Base-by-base conservation (phyloP, 2,329 filamentous ascomycete species). In the Pseudodiploospora longispora region DNA sequence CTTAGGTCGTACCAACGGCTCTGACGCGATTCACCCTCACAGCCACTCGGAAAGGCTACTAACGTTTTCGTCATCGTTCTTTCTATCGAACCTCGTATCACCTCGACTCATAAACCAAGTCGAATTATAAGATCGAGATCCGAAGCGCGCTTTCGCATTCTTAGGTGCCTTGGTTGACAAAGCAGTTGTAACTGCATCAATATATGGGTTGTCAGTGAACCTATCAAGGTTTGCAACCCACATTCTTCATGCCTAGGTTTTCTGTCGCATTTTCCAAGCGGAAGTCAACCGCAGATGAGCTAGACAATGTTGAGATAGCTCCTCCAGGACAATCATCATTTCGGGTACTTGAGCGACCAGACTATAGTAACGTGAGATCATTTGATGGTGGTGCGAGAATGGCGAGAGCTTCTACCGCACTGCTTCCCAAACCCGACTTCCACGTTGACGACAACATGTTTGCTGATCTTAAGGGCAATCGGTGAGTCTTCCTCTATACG, bases 161-260 rank as follows among this genome's bases (percentile, higher is more conserved):
- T 38, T 37, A 19, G 36, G 36, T n/a, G 19, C 19, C 19, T 19
- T 19, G 19, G 19, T 19, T 19, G 19, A 19, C 19, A 19, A 19
- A 19, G 19, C 19, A 19, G 19, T 34, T n/a, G 39, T 47, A 33
- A 44, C 34, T 47, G 40, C 47, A 10, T 32, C 34, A 33, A 29
- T 56, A 46, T 55, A 58, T 58, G 55, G 47, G 55, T 44, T 54
- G 44, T 43, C 46, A 45, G 46, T 57, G 56, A 56, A 55, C 46
- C 50, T 50, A 31, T 36, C 12, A 27, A 35, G 37, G 19, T 40
- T 30, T 43, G 50, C 49, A 49, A 41, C 52, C 58, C 50, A 54
- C 57, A 49, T 59, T 64, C 67, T 71, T 71, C 63, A 81, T 81
- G 77, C 74, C 74, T 76, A 78, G 74, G 66, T 80, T 81, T 62